phyloP scores from a whole-genome alignment of 495 filamentous ascomycete genomes.

The Articulospora tetracladia region DNA sequence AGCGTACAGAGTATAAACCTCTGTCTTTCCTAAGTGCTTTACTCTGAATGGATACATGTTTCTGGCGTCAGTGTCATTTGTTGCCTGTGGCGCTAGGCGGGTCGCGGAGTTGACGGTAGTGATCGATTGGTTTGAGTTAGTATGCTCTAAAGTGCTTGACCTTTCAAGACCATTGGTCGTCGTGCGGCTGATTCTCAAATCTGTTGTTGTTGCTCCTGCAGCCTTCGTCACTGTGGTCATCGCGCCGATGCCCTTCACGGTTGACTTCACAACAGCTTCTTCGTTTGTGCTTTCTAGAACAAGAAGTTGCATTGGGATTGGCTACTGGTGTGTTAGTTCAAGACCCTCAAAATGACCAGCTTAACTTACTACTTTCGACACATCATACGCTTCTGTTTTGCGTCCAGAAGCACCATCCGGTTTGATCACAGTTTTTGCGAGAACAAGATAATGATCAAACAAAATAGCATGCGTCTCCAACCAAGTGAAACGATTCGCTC shows the following conservation, averaged over 20 bases:
- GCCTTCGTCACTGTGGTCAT: conserved; percentile 53
- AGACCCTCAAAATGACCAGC: background rate
- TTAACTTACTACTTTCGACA: conserved; percentile 75
- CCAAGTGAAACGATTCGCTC: conserved; percentile 82
- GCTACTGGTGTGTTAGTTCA: conserved; percentile 38
- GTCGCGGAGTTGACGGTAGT: conserved; percentile 36
- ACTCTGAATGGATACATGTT: conserved; percentile 92
- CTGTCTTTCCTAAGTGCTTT: conserved; percentile 87
- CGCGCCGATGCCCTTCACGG: conserved; percentile 70
- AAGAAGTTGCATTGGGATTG: conserved; percentile 95
- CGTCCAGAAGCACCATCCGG: conserved; percentile 60
- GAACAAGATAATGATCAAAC: conserved; percentile 93
- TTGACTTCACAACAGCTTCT: conserved; percentile 80
- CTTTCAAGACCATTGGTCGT: conserved; percentile 39
- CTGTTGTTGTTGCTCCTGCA: conserved; percentile 42
- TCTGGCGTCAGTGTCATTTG: conserved; percentile 61
- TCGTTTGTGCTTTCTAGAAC: conserved; percentile 89
- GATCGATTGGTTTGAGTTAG: conserved; percentile 50
- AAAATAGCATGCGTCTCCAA: conserved; percentile 89
- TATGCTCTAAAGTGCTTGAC: conserved; percentile 58
- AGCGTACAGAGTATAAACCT: conserved; percentile 85
- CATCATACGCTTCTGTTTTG: conserved; percentile 86
- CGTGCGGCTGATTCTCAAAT: conserved; percentile 22
- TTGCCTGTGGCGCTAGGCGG: conserved; percentile 38
- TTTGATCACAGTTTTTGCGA: conserved; percentile 74